Conservation (phyloP, 176 grass and related monocot species). For the Aegilops longissima region DNA sequence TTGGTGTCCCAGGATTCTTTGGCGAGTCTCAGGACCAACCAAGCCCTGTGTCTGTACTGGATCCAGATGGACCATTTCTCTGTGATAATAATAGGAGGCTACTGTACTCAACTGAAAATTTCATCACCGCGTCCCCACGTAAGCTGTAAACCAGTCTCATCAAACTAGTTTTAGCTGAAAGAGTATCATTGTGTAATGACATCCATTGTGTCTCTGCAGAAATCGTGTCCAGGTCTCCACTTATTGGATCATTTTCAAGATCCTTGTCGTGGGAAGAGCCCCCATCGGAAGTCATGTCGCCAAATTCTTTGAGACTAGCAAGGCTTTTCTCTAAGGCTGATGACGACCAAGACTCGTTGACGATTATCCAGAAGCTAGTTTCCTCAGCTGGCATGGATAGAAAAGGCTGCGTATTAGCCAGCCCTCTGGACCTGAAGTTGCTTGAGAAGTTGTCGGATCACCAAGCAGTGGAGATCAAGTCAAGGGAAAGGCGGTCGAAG, state of each 20-base stretch:
- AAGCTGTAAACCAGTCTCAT: conserved; percentile 42
- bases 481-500: conserved; percentile 33
- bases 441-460: conserved; percentile 47
- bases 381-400: conserved; percentile 45
- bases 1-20: conserved; percentile 37
- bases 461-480: conserved; percentile 39
- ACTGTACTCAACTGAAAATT: conserved; percentile 51
- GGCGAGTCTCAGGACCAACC: conserved; percentile 57
- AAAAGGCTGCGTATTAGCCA: conserved; percentile 49
- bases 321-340: conserved; percentile 82
- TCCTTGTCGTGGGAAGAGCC: conserved; percentile 60
- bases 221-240: conserved; percentile 68
- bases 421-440: conserved; percentile 55
- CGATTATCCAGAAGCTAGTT: conserved; percentile 66
- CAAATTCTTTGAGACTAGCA: conserved; percentile 75
- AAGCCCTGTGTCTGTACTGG: conserved; percentile 73
- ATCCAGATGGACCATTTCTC: conserved; percentile 55
- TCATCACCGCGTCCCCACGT: conserved; percentile 57
- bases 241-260: conserved; percentile 78
- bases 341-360: conserved; percentile 68
- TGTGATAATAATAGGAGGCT: conserved; percentile 52
- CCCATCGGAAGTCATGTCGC: conserved; percentile 53
- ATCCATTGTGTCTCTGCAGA: conserved; percentile 53
- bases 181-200: not conserved
- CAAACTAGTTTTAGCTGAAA: not conserved